Conservation (phyloP, 75 land plant species). For the Isoetes taiwanensis region DNA sequence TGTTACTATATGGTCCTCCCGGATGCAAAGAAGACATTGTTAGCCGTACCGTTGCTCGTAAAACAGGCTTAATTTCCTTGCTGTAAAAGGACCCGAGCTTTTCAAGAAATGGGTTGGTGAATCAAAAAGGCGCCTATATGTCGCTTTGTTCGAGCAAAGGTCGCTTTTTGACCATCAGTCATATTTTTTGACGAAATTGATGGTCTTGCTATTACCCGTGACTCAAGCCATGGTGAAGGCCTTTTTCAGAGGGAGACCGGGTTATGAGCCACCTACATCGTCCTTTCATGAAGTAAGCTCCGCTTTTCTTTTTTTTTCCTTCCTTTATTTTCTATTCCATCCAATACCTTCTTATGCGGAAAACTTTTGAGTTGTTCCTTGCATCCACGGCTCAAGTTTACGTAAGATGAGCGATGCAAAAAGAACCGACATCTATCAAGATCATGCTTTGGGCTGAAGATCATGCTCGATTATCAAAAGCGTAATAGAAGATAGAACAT, state of each 20-base stretch:
- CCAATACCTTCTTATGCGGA: too few relatives aligned
- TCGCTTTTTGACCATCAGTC: constrained; percentile 77
- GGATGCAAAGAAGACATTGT: constrained; percentile 94
- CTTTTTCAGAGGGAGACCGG: constrained; percentile 80
- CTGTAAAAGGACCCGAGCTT: constrained; percentile 96
- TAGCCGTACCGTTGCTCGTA: constrained; percentile 95
- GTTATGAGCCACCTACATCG: constrained; percentile 91
- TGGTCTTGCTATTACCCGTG: constrained; percentile 76
- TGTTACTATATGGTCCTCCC: constrained; percentile 91
- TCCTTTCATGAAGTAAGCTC: too few relatives aligned
- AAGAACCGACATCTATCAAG: too few relatives aligned
- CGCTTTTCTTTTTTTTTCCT: too few relatives aligned
- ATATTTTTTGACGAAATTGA: constrained; percentile 98
- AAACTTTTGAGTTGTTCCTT: too few relatives aligned
- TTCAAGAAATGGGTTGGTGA: constrained; percentile 99
- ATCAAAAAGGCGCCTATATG: constrained; percentile 78
- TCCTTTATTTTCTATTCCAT: too few relatives aligned
- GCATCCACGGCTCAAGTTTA: too few relatives aligned
- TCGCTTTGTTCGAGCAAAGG: constrained; percentile 79
- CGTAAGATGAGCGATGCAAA: too few relatives aligned
- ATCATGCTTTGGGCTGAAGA: too few relatives aligned
- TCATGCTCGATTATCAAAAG: too few relatives aligned
- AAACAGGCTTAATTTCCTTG: constrained; percentile 84
- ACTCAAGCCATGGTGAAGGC: constrained; percentile 45
- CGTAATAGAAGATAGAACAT: too few relatives aligned